Base-by-base conservation (phyloP, 129 eudicot species). In the Chrysanthemum makinoi region DNA sequence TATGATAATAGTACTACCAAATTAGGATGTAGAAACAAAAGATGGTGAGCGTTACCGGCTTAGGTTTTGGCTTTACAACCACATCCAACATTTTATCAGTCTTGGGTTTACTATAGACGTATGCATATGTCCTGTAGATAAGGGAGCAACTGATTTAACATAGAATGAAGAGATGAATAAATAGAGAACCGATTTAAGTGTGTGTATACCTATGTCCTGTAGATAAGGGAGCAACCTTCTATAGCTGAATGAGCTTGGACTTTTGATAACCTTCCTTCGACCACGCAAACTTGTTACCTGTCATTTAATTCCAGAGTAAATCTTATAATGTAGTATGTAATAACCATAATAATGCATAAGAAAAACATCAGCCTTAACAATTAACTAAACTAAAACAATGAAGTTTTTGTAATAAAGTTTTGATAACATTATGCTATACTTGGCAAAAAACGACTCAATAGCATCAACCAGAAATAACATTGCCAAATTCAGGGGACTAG, bases 151-250 rank as follows among this genome's bases (percentile, higher is more conserved):
- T 11, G 16, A 49, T n/a, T n/a, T n/a, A 24, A n/a, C 17, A 26
- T 61, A 24, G 44, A 14, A 61, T 61, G 14, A n/a, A 19, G 10
- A 12, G 11, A 24, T 5, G 22, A 8, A 24, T 6, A 19, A n/a
- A 65, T 16, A 3, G 3, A 28, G 3, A 57, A 70, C 5, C 46
- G 7, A 6, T 24, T 58, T 11, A 70, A 46, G 76, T 80, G 81
- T 83, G 15, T 4, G 15, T 10, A 76, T 79, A 54, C 79, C 80
- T n/a, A 73, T 33, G 24, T 81, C 91, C 80, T 19, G 77, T 20
- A 90, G 46, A 72, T 66, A 85, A 15, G 95, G 91, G 28, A 87
- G 83, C 82, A 90, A 52, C 74, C 95, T 90, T 80, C 84, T 85
- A 58, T 81, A 90, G 82, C 81, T 85, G 68, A 83, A 83, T 14